A percentile compares a stretch with the other conserved stretches of the same genome.
Evolutionary conservation across 306 rosid species (phyloP).

Genomic region (Albizia julibrissin): DNA sequence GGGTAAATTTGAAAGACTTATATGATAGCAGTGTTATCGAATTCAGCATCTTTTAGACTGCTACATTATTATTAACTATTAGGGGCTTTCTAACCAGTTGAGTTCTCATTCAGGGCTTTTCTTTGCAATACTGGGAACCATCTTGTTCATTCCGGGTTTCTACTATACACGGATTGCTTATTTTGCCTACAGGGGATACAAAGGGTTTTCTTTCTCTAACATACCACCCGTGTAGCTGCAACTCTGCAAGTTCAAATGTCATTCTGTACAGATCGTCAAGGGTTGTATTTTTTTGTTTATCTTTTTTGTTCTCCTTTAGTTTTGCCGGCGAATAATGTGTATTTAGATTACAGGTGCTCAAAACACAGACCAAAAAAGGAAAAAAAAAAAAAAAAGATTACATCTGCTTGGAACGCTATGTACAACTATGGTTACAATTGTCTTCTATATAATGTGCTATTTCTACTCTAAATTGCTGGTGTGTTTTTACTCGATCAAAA

Average conservation of each 20-base stretch:
- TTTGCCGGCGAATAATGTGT: conserved; percentile 12
- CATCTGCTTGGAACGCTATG: conserved; percentile 9
- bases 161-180: conserved; percentile 98
- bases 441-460: conserved; percentile 12
- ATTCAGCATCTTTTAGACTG: not conserved
- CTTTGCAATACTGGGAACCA: conserved; percentile 78
- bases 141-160: conserved; percentile 94
- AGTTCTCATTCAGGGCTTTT: conserved; percentile 60
- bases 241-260: conserved; percentile 15
- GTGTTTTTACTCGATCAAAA: not conserved
- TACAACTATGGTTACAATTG: not conserved
- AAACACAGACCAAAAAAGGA: not conserved
- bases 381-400: not conserved
- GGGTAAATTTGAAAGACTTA: conserved; percentile 10
- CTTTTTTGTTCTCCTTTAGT: not conserved
- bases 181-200: conserved; percentile 95
- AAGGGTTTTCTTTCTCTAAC: conserved; percentile 96
- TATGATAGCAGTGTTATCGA: not conserved
- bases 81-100: conserved; percentile 15
- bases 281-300: not conserved
- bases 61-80: not conserved
- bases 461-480: not conserved
- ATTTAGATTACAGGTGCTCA: conserved; percentile 28
- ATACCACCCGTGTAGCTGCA: conserved; percentile 71
- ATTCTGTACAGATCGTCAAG: conserved; percentile 40